Evolutionary conservation across 2,329 filamentous ascomycete species (phyloP).

Genomic region (Alternaria sp.): DNA sequence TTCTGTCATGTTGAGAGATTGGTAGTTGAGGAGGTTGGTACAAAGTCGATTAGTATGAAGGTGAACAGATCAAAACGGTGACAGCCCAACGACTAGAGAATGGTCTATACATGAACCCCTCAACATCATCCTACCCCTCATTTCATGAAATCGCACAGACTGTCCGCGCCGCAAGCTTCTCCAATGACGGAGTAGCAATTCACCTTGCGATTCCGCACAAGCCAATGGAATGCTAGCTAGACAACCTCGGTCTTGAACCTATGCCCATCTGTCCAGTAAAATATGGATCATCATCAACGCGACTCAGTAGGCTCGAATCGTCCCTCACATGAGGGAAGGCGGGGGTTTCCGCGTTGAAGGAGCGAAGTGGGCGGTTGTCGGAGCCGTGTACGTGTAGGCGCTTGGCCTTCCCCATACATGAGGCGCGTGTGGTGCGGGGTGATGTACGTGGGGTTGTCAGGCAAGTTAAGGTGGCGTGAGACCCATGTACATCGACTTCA

Average conservation of each 20-base stretch:
- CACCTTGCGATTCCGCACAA: not conserved
- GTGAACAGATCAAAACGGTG: not conserved
- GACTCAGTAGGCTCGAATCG: not conserved
- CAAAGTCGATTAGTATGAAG: not conserved
- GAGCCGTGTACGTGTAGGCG: not conserved
- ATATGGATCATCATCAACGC: not conserved
- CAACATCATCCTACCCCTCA: slow-evolving; percentile 3
- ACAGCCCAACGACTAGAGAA: not conserved
- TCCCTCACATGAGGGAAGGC: not conserved
- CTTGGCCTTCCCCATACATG: slow-evolving; percentile 1
- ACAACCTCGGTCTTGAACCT: not conserved
- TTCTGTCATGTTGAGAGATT: slow-evolving; percentile 29
- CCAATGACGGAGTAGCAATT: not conserved
- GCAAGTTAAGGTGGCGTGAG: not conserved
- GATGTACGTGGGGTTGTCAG: slow-evolving; percentile 5
- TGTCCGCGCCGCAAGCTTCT: not conserved
- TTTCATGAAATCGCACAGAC: not conserved
- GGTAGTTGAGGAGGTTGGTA: not conserved
- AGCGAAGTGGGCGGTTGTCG: not conserved
- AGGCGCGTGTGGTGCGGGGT: slow-evolving; percentile 7
- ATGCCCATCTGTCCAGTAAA: not conserved
- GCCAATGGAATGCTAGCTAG: not conserved
- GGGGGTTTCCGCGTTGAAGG: not conserved
- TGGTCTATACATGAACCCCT: slow-evolving; percentile 3
- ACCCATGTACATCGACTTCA: not conserved